Conservation (phyloP, 805 yeast genomes). For the Yarrowia osloensis region DNA sequence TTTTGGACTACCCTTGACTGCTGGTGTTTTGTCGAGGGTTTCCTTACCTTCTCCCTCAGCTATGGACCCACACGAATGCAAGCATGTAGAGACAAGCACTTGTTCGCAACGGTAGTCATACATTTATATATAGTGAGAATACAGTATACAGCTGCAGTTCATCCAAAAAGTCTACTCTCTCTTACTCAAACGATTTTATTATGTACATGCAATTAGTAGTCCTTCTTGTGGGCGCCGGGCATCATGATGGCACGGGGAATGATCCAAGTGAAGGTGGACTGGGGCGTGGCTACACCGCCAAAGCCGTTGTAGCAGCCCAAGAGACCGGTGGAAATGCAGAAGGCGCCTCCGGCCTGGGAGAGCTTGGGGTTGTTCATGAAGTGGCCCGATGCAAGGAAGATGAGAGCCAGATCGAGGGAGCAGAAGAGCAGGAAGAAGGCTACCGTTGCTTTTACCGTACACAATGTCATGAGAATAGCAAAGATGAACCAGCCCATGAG, state of each 20-base stretch:
- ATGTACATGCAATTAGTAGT: conserved; percentile 20
- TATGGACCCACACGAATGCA: too few species aligned
- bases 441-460: conserved; percentile 65
- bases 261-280: conserved; percentile 44
- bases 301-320: conserved; percentile 62
- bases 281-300: conserved; percentile 58
- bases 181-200: background rate
- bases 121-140: too few species aligned
- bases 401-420: conserved; percentile 42
- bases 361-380: conserved; percentile 47
- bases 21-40: too few species aligned
- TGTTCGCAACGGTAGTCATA: too few species aligned
- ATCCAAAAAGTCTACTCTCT: too few species aligned
- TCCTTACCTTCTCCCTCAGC: too few species aligned
- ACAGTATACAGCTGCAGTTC: too few species aligned
- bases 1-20: too few species aligned
- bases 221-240: conserved; percentile 28
- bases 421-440: conserved; percentile 61
- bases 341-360: conserved; percentile 59
- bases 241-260: conserved; percentile 24
- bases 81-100: too few species aligned
- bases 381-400: conserved; percentile 56
- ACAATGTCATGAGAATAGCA: conserved; percentile 53
- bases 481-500: conserved; percentile 65
- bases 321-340: conserved; percentile 57